These are phyloP conservation scores for Handroanthus guayacan DNA, from an alignment of 257 asterid species.

Conservation along the genomic window DNA sequence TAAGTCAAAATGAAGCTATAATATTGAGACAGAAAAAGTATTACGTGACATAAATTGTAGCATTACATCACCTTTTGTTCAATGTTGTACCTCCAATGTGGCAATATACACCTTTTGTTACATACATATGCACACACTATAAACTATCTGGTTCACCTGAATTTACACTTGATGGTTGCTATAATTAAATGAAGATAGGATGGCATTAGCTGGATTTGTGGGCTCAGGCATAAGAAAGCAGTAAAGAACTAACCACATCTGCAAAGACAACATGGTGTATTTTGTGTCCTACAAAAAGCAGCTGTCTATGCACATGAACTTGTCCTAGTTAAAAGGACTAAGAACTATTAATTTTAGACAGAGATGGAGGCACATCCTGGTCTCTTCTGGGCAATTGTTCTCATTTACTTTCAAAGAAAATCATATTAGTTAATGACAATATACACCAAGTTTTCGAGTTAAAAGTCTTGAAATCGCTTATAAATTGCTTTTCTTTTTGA, in stretches of 20 bases:
- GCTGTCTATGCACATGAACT: constrained; percentile 25
- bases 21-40: not conserved
- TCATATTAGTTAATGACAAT: too few relatives aligned
- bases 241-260: not conserved
- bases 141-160: not conserved
- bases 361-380: not conserved
- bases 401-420: too few relatives aligned
- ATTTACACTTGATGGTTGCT: not conserved
- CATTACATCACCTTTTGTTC: not conserved
- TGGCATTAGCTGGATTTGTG: constrained; percentile 34
- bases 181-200: not conserved
- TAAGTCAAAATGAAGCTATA: not conserved
- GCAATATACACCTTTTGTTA: too few relatives aligned
- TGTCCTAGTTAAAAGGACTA: constrained; percentile 16
- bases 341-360: not conserved
- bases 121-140: too few relatives aligned
- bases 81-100: not conserved
- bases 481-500: too few relatives aligned
- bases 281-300: constrained; percentile 31
- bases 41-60: not conserved
- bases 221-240: not conserved
- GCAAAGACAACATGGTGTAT: constrained; percentile 11
- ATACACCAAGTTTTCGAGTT: too few relatives aligned
- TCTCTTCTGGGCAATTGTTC: not conserved
- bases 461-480: too few relatives aligned